Percentiles rank a stretch among this genome's conserved stretches.
phyloP scores from a whole-genome alignment of 148 eudicot genomes.

The Fagopyrum tataricum region DNA sequence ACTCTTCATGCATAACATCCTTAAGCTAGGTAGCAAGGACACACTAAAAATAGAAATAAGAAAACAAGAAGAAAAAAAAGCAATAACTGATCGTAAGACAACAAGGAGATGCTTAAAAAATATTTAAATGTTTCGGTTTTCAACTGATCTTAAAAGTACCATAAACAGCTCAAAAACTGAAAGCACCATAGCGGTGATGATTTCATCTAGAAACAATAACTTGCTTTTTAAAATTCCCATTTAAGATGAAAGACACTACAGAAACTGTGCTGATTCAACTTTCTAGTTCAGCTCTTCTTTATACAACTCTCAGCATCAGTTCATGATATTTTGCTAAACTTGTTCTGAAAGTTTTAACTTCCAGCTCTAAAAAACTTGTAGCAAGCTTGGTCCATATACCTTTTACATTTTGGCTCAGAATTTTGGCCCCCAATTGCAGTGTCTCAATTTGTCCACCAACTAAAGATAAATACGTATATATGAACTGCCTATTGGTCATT shows the following conservation, averaged over 20 bases:
- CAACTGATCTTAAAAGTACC: not conserved
- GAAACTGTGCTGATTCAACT: not conserved
- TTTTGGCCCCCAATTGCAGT: not conserved
- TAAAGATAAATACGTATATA: not conserved
- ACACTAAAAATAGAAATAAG: conserved; percentile 13
- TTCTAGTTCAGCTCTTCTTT: not conserved
- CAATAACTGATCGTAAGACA: not conserved
- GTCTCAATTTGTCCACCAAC: not conserved
- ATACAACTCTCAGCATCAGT: not conserved
- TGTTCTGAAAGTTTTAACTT: too few species aligned
- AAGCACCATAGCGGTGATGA: not conserved
- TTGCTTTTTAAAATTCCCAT: too few species aligned
- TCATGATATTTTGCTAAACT: not conserved
- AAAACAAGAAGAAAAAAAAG: conserved; percentile 3
- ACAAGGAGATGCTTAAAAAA: not conserved
- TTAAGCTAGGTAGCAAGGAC: not conserved
- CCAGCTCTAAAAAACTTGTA: too few species aligned
- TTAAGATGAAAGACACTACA: not conserved
- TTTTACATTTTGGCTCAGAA: not conserved
- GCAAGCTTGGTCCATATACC: not conserved
- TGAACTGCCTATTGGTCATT: not conserved
- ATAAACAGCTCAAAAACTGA: not conserved
- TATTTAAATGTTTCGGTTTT: not conserved
- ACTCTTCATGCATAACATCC: not conserved
- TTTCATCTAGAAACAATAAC: too few species aligned